A percentile compares a stretch with the other conserved stretches of the same genome.
These are phyloP conservation scores for Backusella australiensis DNA, from an alignment of 192 early-diverging fungal species.

Conservation along the genomic window DNA sequence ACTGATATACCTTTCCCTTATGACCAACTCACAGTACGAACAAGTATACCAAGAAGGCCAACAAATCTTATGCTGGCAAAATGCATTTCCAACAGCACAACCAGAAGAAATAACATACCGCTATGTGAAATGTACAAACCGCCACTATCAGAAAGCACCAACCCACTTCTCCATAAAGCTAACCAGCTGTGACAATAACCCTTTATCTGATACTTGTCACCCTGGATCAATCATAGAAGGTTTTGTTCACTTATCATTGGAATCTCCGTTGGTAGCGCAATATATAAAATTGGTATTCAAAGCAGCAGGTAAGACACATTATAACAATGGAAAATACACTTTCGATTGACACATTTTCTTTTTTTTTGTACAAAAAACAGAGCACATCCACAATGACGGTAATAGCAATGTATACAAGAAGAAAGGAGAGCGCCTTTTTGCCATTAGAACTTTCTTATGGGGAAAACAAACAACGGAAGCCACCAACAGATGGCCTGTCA, in stretches of 20 bases:
- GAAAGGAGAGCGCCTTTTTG: constrained; percentile 13
- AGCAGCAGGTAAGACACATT: constrained; percentile 19
- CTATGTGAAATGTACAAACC: neutral
- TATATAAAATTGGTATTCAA: constrained; percentile 24
- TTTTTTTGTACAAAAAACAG: neutral
- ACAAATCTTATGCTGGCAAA: neutral
- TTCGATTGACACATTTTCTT: neutral
- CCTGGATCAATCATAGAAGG: constrained; percentile 25
- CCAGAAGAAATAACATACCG: neutral
- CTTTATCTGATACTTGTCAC: neutral
- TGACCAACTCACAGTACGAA: neutral
- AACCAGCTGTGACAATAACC: neutral
- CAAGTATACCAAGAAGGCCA: neutral
- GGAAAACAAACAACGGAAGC: constrained; percentile 10
- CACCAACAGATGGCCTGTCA: constrained; percentile 15
- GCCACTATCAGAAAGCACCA: constrained; percentile 8
- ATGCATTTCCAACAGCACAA: neutral
- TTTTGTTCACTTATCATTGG: constrained; percentile 13
- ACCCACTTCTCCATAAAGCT: neutral
- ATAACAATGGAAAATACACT: neutral
- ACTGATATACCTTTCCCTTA: neutral
- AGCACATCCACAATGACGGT: neutral
- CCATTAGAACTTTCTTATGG: constrained; percentile 27
- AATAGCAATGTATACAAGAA: neutral
- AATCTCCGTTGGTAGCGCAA: constrained; percentile 18